Percentiles rank a stretch among this genome's conserved stretches.
These are phyloP conservation scores for Dothistroma septosporum DNA, from an alignment of 2,329 filamentous ascomycete genomes.

Conservation along the genomic window DNA sequence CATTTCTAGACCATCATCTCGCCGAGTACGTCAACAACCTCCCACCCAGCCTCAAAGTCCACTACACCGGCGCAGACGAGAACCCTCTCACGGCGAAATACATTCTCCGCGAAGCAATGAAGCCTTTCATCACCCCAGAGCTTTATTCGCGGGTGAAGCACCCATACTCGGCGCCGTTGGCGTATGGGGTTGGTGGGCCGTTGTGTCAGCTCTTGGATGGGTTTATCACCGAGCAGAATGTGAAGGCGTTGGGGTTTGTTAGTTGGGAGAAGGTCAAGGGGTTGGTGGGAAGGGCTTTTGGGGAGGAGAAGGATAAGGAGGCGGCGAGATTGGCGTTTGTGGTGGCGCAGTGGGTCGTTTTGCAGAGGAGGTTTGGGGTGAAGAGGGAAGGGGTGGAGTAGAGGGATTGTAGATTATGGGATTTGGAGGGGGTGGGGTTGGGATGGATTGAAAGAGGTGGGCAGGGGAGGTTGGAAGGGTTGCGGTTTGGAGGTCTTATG, in stretches of 20 bases:
- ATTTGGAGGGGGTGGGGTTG: no score
- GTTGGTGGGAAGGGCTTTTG: conserved; percentile 6
- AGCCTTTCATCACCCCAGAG: conserved; percentile 27
- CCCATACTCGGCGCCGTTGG: conserved; percentile 24
- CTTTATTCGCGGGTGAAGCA: conserved; percentile 26
- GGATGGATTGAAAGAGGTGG: no score
- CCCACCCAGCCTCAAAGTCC: conserved; percentile 38
- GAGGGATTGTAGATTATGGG: no score
- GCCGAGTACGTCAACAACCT: conserved; percentile 39
- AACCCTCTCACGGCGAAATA: conserved; percentile 22
- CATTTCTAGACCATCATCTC: conserved; percentile 40
- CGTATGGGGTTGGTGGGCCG: conserved; percentile 19
- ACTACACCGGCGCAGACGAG: conserved; percentile 29
- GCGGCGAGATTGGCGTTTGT: conserved; percentile 8
- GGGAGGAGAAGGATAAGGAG: neutral
- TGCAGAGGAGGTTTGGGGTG: conserved; percentile 7
- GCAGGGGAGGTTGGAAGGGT: no score
- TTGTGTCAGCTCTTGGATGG: conserved; percentile 18
- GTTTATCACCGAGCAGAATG: conserved; percentile 25
- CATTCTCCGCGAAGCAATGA: conserved; percentile 26
- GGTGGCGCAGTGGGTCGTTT: conserved; percentile 15
- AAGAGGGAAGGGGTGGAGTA: neutral
- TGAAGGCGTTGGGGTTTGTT: conserved; percentile 31
- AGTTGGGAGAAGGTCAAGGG: conserved; percentile 15
- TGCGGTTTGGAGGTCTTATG: no score